Percentiles rank a stretch among this genome's conserved stretches.
These are phyloP conservation scores for Juglanconis juglandina DNA, from an alignment of 2,329 filamentous ascomycete genomes.

Conservation along the genomic window DNA sequence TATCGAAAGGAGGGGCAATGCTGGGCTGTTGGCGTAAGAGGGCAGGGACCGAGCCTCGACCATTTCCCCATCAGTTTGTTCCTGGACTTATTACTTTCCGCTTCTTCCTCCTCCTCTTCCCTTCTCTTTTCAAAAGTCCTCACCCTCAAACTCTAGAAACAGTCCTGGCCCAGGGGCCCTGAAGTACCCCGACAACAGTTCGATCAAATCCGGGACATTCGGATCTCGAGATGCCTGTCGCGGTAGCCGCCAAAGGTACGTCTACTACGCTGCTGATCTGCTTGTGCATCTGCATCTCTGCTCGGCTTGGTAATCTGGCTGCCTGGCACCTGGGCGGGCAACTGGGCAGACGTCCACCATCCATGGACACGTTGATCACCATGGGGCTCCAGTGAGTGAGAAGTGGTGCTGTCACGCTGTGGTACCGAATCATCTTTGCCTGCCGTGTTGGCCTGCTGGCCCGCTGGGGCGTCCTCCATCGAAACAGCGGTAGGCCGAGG, in stretches of 20 bases:
- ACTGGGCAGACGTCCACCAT: too few species aligned
- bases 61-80: not conserved
- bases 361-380: not conserved
- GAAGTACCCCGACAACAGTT: not conserved
- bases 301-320: too few species aligned
- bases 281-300: not conserved
- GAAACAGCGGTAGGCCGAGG: not conserved
- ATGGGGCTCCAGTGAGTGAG: conserved; percentile 12
- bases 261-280: conserved; percentile 5
- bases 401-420: not conserved
- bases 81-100: not conserved
- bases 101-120: not conserved
- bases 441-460: not conserved
- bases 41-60: not conserved
- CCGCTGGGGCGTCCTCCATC: not conserved
- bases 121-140: not conserved
- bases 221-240: conserved; percentile 31
- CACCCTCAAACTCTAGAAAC: not conserved
- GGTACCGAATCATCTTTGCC: conserved; percentile 5
- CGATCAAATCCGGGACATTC: not conserved
- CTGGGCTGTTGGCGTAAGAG: not conserved
- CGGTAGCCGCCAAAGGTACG: conserved; percentile 37
- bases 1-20: conserved; percentile 5
- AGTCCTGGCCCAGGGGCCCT: not conserved
- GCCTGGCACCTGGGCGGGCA: too few species aligned